Evolutionary conservation across 1,139 yeast genomes (phyloP).

Genomic region (Geotrichum phurueaensis): DNA sequence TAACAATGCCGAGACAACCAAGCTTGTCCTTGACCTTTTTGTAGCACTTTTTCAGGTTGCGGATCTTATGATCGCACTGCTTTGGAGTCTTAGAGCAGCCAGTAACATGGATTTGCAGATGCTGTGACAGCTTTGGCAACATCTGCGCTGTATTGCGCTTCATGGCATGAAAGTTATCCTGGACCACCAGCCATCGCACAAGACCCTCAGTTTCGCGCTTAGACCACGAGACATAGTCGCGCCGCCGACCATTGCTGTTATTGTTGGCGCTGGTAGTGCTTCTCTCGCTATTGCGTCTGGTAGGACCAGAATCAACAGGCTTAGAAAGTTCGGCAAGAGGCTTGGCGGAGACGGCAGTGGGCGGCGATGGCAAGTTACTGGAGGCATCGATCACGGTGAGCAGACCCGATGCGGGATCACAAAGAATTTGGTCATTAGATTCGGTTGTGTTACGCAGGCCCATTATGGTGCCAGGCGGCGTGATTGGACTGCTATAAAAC

Average conservation of each 20-base stretch:
- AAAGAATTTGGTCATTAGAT: not conserved
- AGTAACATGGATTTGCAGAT: constrained; percentile 3
- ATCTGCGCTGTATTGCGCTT: constrained; percentile 12
- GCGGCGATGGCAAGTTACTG: not conserved
- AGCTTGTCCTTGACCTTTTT: constrained; percentile 14
- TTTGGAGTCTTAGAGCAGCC: constrained; percentile 16
- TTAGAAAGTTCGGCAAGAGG: not conserved
- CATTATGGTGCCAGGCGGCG: not conserved
- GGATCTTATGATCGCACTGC: constrained; percentile 17
- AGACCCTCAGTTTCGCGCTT: constrained; percentile 15
- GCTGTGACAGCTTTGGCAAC: constrained; percentile 11
- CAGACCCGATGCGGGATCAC: not conserved
- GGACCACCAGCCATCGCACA: constrained; percentile 12
- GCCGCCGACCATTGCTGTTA: not conserved
- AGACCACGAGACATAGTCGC: constrained; percentile 16
- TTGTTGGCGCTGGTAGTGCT: not conserved
- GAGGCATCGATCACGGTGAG: not conserved
- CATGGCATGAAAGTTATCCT: constrained; percentile 12
- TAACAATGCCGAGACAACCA: not conserved
- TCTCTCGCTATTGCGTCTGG: not conserved
- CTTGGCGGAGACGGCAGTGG: not conserved
- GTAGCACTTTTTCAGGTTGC: constrained; percentile 14
- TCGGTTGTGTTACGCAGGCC: not conserved
- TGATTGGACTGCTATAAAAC: not conserved
- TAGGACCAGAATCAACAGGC: not conserved